phyloP scores from a whole-genome alignment of 1,139 yeast species.

The Taphrina communis region DNA sequence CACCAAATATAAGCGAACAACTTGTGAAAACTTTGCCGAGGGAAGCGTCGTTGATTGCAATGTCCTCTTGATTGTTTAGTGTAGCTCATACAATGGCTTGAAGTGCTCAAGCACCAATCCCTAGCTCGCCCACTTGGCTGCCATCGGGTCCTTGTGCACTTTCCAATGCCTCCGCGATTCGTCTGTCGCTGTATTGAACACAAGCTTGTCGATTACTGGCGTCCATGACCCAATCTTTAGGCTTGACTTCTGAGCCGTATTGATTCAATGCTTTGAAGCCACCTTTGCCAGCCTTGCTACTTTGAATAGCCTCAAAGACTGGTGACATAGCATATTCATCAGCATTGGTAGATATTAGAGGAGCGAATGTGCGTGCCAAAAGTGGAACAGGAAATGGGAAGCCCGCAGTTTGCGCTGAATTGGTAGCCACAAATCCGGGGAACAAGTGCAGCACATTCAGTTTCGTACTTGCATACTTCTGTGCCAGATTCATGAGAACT shows the following conservation, averaged over 20 bases:
- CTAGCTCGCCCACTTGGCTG: slow-evolving; percentile 23
- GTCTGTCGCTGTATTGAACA: slow-evolving; percentile 7
- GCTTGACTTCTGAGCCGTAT: slow-evolving; percentile 27
- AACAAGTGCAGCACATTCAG: slow-evolving; percentile 27
- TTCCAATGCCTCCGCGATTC: slow-evolving; percentile 21
- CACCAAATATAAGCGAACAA: no score
- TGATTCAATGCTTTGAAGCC: slow-evolving; percentile 22
- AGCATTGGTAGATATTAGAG: slow-evolving; percentile 14
- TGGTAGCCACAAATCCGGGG: slow-evolving; percentile 26
- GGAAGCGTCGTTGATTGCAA: no score
- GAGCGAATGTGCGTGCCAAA: slow-evolving; percentile 24
- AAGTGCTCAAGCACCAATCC: slow-evolving; percentile 4
- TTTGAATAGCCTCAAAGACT: slow-evolving; percentile 23
- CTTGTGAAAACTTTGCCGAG: no score
- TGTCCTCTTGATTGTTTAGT: no score
- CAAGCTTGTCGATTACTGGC: slow-evolving; percentile 10
- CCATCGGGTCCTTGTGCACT: slow-evolving; percentile 14
- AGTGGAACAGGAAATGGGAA: slow-evolving; percentile 26
- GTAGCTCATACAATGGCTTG: no score
- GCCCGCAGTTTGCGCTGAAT: slow-evolving; percentile 36
- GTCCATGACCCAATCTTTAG: slow-evolving; percentile 25
- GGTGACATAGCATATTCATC: slow-evolving; percentile 31
- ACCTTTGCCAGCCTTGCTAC: neutral
- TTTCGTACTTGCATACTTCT: slow-evolving; percentile 5
- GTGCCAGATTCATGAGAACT: slow-evolving; percentile 25